Base-by-base conservation (phyloP, 2,329 filamentous ascomycete species). In the Akanthomyces dipterigenus region DNA sequence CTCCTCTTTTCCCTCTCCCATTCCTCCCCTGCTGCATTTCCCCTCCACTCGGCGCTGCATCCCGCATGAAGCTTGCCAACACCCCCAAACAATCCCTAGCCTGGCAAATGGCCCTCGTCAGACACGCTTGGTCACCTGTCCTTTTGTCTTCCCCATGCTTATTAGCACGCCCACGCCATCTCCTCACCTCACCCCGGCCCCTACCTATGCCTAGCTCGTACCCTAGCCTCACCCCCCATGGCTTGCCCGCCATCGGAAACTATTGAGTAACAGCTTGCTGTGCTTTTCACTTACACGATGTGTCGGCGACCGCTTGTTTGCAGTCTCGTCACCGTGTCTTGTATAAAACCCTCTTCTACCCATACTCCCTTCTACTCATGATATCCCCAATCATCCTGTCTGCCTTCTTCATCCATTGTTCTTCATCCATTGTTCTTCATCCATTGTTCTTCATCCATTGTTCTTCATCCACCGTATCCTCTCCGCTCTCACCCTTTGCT, bases 281-380 rank as follows among this genome's bases (percentile, higher is more conserved):
- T 43, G 46, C 48, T 58, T 42, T 40, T 58, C 54, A 62, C 60
- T 62, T 62, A 69, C 64, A 72, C 63, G 68, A 76, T 75, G 51
- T 38, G 72, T 63, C 65, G 36, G 48, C 56, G 49, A 66, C 71
- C 67, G 66, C 69, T 36, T 58, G n/a, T 60, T 43, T 51, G 50
- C 31, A 55, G 20, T 43, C 55, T 43, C 45, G 14, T 42, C n/a
- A 22, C 56, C 55, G 28, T 22, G 26, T 62, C 40, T 46, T 53
- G 45, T 61, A 61, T 61, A 61, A 61, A 49, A 34, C 20, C 34
- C 59, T 24, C 51, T 31, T 49, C 51, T 42, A 34, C 59, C 59
- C 59, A 49, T 42, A 48, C 51, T 9, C 40, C 20, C 18, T 26
- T 42, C 42, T 22, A n/a, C 31, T 50, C 36, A 53, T 24, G n/a